Evolutionary conservation across 345 rosid species (phyloP).

Genomic region (Mercurialis annua): DNA sequence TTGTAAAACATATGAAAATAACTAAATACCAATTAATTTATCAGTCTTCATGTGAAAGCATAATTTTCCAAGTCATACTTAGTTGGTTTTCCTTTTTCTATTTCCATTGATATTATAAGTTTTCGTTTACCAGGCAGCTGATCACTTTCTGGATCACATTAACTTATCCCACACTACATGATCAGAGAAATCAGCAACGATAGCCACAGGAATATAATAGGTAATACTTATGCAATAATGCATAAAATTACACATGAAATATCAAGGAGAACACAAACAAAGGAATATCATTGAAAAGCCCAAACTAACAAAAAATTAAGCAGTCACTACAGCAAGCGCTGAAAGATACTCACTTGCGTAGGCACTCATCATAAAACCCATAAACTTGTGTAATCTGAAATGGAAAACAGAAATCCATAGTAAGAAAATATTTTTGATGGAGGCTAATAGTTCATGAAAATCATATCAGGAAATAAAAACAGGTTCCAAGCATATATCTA

Average conservation of each 20-base stretch:
- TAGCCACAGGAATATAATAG: not conserved
- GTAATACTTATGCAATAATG: not conserved
- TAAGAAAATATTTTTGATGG: conserved; percentile 5
- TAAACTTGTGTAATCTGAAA: conserved; percentile 97
- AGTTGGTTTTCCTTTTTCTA: not conserved
- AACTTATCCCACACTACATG: not conserved
- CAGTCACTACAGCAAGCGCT: conserved; percentile 11
- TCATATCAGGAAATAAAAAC: not conserved
- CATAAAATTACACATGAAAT: not conserved
- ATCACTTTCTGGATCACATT: not conserved
- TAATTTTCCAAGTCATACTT: not conserved
- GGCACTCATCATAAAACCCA: conserved; percentile 98
- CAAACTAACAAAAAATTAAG: not conserved
- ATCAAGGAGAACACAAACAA: not conserved
- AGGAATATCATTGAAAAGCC: not conserved
- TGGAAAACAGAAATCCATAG: conserved; percentile 17
- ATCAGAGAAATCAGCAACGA: not conserved
- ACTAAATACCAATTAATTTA: not conserved
- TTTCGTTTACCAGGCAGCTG: not conserved
- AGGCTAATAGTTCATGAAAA: not conserved
- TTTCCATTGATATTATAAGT: not conserved
- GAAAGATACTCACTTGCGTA: conserved; percentile 73
- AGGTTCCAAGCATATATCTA: not conserved
- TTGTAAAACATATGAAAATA: not conserved
- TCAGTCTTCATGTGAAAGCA: not conserved